Percentiles rank a stretch among this genome's conserved stretches.
These are phyloP conservation scores for Ophiostoma pallidulum DNA, from an alignment of 2,329 filamentous ascomycete genomes.

Conservation along the genomic window DNA sequence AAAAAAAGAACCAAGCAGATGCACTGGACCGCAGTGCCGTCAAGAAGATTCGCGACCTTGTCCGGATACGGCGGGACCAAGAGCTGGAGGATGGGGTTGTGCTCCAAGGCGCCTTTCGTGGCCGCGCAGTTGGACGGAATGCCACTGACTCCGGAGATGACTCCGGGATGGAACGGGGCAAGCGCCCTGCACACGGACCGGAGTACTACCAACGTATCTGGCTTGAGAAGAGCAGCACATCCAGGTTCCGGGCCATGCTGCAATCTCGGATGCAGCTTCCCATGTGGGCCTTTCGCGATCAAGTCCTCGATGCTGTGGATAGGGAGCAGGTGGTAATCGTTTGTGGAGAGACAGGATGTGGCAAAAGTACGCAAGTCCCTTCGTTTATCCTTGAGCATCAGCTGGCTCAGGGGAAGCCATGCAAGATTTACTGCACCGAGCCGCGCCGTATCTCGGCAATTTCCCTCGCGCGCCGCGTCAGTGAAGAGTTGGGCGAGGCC, in stretches of 20 bases:
- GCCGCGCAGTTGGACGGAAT: constrained; percentile 39
- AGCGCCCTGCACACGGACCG: constrained; percentile 29
- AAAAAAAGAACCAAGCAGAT: constrained; percentile 62
- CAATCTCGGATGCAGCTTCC: constrained; percentile 69
- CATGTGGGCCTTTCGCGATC: constrained; percentile 75
- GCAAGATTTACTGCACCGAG: constrained; percentile 93
- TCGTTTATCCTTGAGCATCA: constrained; percentile 88
- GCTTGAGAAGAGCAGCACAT: constrained; percentile 46
- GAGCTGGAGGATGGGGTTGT: constrained; percentile 67
- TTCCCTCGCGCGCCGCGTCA: constrained; percentile 83
- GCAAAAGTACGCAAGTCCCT: constrained; percentile 96
- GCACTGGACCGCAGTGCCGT: constrained; percentile 59
- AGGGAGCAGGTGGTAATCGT: constrained; percentile 81
- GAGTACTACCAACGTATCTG: constrained; percentile 50
- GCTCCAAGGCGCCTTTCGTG: constrained; percentile 65
- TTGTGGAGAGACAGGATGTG: constrained; percentile 93
- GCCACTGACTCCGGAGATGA: constrained; percentile 41
- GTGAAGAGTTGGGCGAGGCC: constrained; percentile 84
- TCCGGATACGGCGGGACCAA: constrained; percentile 59
- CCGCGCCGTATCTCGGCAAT: constrained; percentile 93
- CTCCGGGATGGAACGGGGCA: constrained; percentile 33
- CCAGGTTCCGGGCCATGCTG: constrained; percentile 70
- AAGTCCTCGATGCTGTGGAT: constrained; percentile 69
- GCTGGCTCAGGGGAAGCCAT: constrained; percentile 66
- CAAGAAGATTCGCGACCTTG: constrained; percentile 57